Conservation (phyloP, 768 basidiomycete species). For the Mrakia frigida region DNA sequence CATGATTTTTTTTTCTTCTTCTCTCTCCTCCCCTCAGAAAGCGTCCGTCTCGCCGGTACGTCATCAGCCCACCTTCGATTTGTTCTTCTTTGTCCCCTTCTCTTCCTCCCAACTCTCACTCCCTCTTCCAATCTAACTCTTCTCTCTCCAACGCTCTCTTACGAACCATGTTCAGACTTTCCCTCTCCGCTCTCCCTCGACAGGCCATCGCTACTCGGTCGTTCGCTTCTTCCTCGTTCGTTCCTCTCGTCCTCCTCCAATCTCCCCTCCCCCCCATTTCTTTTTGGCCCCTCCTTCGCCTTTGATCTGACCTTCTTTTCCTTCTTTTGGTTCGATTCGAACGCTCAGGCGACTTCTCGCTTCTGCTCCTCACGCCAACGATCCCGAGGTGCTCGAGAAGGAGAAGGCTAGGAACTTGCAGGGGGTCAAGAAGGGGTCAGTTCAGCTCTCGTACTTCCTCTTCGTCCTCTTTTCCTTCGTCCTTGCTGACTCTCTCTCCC, state of each 20-base stretch:
- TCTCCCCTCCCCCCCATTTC: not conserved
- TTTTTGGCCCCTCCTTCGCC: not conserved
- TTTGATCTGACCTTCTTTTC: not conserved
- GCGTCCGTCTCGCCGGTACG: no score
- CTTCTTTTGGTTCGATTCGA: not conserved
- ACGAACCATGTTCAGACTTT: conserved; percentile 20
- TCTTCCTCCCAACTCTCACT: not conserved
- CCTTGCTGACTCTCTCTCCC: not conserved
- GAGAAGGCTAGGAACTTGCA: conserved; percentile 30
- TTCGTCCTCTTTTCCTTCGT: not conserved
- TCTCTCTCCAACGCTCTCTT: not conserved
- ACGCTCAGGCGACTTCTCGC: conserved; percentile 17
- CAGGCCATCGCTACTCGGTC: not conserved
- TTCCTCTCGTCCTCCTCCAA: not conserved
- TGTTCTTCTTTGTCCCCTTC: not conserved
- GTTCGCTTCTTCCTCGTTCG: conserved; percentile 11
- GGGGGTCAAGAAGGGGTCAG: conserved; percentile 13
- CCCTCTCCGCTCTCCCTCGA: conserved; percentile 8
- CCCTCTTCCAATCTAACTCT: not conserved
- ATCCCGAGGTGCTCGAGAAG: conserved; percentile 16
- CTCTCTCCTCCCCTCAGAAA: no score
- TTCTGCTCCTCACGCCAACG: conserved; percentile 21
- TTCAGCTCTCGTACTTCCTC: not conserved
- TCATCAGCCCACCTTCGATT: no score
- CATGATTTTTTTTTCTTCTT: not conserved